A percentile compares a stretch with the other conserved stretches of the same genome.
Evolutionary conservation across 2,329 filamentous ascomycete species (phyloP).

Genomic region (Pseudocercospora musae): DNA sequence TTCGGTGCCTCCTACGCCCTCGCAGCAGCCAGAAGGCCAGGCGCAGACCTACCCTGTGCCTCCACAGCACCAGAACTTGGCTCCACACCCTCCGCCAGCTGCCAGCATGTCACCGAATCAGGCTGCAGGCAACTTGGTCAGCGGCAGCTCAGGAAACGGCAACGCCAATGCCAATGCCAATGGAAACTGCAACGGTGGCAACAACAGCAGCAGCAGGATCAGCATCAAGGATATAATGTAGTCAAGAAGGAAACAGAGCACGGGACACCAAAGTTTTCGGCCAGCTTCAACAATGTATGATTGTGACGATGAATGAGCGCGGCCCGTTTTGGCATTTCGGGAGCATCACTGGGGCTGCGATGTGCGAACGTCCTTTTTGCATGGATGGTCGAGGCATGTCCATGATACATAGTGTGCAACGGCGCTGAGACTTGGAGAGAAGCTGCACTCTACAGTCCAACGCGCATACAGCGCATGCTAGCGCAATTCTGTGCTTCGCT

Average conservation of each 20-base stretch:
- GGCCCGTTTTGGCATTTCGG: not conserved
- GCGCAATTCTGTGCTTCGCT: not conserved
- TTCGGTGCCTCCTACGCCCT: conserved; percentile 7
- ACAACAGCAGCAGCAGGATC: conserved; percentile 32
- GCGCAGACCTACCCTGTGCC: conserved; percentile 18
- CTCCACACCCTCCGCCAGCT: conserved; percentile 15
- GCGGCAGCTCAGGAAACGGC: conserved; percentile 1
- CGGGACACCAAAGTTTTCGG: not conserved
- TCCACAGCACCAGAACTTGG: conserved; percentile 22
- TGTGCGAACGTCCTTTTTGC: not conserved
- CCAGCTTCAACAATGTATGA: conserved; percentile 4
- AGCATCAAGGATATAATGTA: conserved; percentile 40
- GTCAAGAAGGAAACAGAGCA: not conserved
- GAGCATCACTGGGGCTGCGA: not conserved
- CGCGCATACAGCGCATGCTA: not conserved
- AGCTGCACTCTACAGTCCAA: not conserved
- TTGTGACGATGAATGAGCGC: not conserved
- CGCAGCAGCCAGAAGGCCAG: conserved; percentile 6
- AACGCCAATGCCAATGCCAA: conserved; percentile 9
- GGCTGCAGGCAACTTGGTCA: not conserved
- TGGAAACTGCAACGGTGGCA: conserved; percentile 16
- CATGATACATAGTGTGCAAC: not conserved
- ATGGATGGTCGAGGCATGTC: not conserved
- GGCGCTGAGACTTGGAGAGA: not conserved
- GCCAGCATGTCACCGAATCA: conserved; percentile 17